These are phyloP conservation scores for Tylopilus sp. DNA, from an alignment of 768 basidiomycete species.

Conservation along the genomic window DNA sequence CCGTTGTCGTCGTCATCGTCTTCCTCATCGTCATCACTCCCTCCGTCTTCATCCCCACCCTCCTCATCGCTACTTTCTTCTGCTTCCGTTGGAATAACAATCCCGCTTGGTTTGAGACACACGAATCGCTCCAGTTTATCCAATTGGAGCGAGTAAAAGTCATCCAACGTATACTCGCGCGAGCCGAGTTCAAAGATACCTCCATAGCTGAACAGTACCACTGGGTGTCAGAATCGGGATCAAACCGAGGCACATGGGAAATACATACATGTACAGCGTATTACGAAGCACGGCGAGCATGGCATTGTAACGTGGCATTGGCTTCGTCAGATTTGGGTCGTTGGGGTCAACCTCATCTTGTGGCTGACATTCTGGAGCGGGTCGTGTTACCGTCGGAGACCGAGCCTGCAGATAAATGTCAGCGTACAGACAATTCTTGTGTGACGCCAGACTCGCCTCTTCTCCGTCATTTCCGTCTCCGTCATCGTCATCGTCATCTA, in stretches of 20 bases:
- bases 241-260: neutral
- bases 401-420: neutral
- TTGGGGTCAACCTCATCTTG: slow-evolving; percentile 49
- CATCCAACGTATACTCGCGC: slow-evolving; percentile 85
- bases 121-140: slow-evolving; percentile 80
- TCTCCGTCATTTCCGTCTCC: slow-evolving; percentile 18
- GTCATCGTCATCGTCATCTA: slow-evolving; percentile 9
- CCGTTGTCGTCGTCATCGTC: slow-evolving; percentile 30
- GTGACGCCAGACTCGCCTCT: slow-evolving; percentile 5
- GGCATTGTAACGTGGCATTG: slow-evolving; percentile 77
- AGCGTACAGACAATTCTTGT: neutral
- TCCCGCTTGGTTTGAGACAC: slow-evolving; percentile 66
- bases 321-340: slow-evolving; percentile 62
- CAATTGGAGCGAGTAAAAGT: slow-evolving; percentile 76
- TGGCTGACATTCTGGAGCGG: neutral
- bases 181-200: slow-evolving; percentile 84
- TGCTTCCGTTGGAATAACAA: slow-evolving; percentile 59
- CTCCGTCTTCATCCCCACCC: slow-evolving; percentile 57
- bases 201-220: slow-evolving; percentile 56
- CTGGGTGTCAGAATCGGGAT: neutral
- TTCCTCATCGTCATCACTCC: slow-evolving; percentile 53
- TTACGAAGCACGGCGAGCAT: slow-evolving; percentile 86
- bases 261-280: slow-evolving; percentile 75
- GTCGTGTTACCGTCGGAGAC: neutral
- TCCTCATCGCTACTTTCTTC: slow-evolving; percentile 61